Evolutionary conservation across 495 filamentous ascomycete species (phyloP), one percentile per base, ranked within the genome.

Genomic region (Xylaria longipes): DNA sequence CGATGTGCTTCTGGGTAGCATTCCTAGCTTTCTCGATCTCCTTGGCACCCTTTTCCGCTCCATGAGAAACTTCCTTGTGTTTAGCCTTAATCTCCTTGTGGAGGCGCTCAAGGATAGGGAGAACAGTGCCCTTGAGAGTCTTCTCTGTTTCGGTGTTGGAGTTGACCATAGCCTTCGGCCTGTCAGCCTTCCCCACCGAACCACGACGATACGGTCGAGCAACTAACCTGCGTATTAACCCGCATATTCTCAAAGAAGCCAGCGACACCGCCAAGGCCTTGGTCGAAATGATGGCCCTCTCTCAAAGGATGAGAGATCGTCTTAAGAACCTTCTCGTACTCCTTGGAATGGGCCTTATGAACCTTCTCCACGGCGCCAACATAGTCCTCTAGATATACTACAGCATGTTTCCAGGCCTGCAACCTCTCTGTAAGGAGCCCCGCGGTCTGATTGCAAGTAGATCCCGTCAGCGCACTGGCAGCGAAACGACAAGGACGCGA

Each of bases 81-180:
- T 97, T 97, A 80, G 91, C 89, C 86, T 98, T 98, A 83, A 99
- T 95, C 77, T 98, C 96, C 77, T 94, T 90, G 83, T 98, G 94
- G 35, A 99, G 87, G 37, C 94, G 91, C 78, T 95, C 94, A 75
- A 99, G 88, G 61, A 94, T 90, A 14, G 95, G 97, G 22, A 97
- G 87, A 25, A 98, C 92, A 25, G 89, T 89, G 72, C 88, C 88
- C 79, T 92, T 97, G 58, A 99, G 86, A 70, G 88, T 92, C 84
- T 94, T 94, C 72, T 97, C 95, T 9, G 93, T 94, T 73, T 98
- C 94, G 65, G 89, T 80, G 79, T 97, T 94, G 77, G 92, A 89
- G 81, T 94, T 95, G 60, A 94, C 86, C 78, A 98, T 89, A 22
- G 91, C 93, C 89, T 92, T 70, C 9, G 22, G 65, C 9, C 2